Evolutionary conservation across 2,329 filamentous ascomycete genomes (phyloP).

Genomic region (Talaromyces amestolkiae): DNA sequence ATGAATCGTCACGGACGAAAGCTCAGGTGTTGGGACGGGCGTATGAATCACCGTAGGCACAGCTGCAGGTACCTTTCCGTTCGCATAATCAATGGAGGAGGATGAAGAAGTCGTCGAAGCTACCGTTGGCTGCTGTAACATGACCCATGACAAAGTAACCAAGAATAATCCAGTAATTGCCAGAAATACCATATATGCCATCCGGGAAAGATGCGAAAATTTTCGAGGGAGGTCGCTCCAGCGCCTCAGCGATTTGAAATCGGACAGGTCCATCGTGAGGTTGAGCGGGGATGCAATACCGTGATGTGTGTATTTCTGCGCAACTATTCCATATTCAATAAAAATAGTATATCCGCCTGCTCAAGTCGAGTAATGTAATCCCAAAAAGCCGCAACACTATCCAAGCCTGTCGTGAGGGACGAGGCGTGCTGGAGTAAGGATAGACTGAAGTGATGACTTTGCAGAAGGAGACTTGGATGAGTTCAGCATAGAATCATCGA

Average conservation of each 20-base stretch:
- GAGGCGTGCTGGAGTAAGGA: constrained; percentile 1
- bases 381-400: neutral
- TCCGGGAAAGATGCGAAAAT: constrained; percentile 9
- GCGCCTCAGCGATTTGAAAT: constrained; percentile 13
- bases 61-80: constrained; percentile 2
- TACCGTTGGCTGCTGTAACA: constrained; percentile 6
- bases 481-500: constrained; percentile 5
- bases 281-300: neutral
- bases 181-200: constrained; percentile 18
- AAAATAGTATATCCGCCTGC: too few species aligned
- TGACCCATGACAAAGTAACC: constrained; percentile 14
- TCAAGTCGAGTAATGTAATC: too few species aligned
- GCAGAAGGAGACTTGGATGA: neutral
- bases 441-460: neutral
- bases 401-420: neutral
- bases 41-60: neutral
- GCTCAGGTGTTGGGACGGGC: constrained; percentile 4
- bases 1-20: constrained; percentile 17
- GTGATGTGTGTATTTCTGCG: neutral
- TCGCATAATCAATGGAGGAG: neutral
- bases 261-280: constrained; percentile 14
- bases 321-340: neutral
- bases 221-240: constrained; percentile 14
- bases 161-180: constrained; percentile 11
- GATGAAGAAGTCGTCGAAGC: neutral